Base-by-base conservation (phyloP, 495 filamentous ascomycete genomes). In the Penicillium daleae region DNA sequence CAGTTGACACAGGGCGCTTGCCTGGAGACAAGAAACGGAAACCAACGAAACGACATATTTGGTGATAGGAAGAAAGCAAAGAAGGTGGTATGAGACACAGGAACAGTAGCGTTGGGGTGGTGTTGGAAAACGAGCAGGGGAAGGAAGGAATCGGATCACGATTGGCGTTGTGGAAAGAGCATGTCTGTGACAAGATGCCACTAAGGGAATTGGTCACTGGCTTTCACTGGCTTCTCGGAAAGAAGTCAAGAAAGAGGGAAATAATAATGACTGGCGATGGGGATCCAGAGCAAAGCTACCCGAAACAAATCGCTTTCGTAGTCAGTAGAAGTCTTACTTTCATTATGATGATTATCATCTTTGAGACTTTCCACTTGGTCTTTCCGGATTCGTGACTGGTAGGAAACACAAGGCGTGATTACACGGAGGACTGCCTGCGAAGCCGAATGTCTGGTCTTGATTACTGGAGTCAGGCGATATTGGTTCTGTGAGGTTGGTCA, bases 361-460 rank as follows among this genome's bases (percentile, higher is more conserved):
- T 50, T 49, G 24, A 9, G 24, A 27, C 24, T 26, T 29, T 29
- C 6, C 24, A 46, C 19, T 22, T 24, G 24, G 46, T 50, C 46
- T 21, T 21, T 24, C 24, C 19, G 6, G 40, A 42, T n/a, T 24
- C 40, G 24, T 46, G 42, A 46, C 42, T 46, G 46, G 46, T n/a
- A 29, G 26, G 46, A 50, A n/a, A 50, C 22, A n/a, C 24, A 50
- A 29, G n/a, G 46, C 46, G 26, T 32, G 39, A 66, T 66, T 61
- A 57, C 52, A 46, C 63, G 66, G 66, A 59, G 33, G 48, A 60
- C 66, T 37, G 63, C 58, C 21, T 66, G 57, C 24, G 55, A 59
- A 55, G 22, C 59, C 56, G 55, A 59, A 56, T 65, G 66, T 65
- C 59, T 68, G 66, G 52, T 56, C 63, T 71, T 71, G 44, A 69